Evolutionary conservation across 257 asterid species (phyloP).

Genomic region (Rehmannia glutinosa): DNA sequence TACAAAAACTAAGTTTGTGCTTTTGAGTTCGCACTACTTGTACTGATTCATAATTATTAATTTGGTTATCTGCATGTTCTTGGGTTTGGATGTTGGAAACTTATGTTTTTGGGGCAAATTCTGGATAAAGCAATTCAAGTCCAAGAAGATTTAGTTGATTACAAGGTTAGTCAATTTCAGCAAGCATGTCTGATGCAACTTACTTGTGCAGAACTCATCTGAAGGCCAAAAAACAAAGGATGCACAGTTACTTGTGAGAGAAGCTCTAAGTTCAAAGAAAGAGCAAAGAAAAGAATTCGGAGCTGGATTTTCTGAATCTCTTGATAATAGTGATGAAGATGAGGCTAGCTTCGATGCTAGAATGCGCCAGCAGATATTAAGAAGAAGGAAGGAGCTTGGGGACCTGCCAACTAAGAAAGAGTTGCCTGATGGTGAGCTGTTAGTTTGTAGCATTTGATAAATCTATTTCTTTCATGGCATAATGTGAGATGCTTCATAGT

Average conservation of each 20-base stretch:
- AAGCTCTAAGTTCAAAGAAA: slow-evolving; percentile 73
- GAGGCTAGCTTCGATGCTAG: slow-evolving; percentile 79
- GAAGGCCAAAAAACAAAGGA: slow-evolving; percentile 57
- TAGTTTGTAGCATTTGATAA: background rate
- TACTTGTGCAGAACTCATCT: slow-evolving; percentile 53
- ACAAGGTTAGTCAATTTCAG: slow-evolving; percentile 4
- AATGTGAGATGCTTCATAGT: background rate
- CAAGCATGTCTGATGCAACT: slow-evolving; percentile 19
- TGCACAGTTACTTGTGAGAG: slow-evolving; percentile 66
- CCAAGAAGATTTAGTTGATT: background rate
- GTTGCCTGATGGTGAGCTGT: slow-evolving; percentile 45
- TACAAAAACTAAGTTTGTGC: too few relatives aligned
- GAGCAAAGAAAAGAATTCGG: slow-evolving; percentile 52
- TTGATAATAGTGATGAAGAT: slow-evolving; percentile 65
- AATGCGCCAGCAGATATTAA: slow-evolving; percentile 89
- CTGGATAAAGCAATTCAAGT: background rate
- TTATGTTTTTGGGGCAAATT: background rate
- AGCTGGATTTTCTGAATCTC: slow-evolving; percentile 38
- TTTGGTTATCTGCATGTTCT: slow-evolving; percentile 7
- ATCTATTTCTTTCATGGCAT: background rate
- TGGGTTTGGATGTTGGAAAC: slow-evolving; percentile 4
- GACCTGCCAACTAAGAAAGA: slow-evolving; percentile 50
- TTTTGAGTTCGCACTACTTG: too few relatives aligned
- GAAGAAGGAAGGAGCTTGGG: slow-evolving; percentile 70
- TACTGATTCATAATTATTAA: too few relatives aligned